Conservation (phyloP, 1,284 basidiomycete species). For the Trametes pubescens region DNA sequence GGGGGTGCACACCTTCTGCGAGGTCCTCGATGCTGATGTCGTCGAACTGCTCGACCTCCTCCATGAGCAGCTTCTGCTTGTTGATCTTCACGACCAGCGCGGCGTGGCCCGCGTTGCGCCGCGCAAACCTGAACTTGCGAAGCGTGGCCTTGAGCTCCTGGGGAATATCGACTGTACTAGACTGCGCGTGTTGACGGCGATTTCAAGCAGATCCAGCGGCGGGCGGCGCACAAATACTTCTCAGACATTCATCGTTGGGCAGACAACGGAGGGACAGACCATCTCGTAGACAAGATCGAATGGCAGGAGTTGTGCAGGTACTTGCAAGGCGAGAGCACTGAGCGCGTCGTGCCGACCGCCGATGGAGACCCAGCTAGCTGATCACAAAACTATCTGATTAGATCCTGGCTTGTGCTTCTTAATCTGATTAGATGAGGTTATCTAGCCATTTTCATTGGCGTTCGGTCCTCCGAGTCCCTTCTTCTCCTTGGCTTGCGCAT, state of each 20-base stretch:
- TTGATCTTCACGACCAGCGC: slow-evolving; percentile 90
- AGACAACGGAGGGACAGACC: slow-evolving; percentile 4
- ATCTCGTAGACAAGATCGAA: neutral
- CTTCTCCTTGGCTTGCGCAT: neutral
- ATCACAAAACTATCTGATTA: slow-evolving; percentile 18
- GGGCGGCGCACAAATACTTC: neutral
- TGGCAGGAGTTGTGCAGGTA: neutral
- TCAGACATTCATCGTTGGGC: neutral
- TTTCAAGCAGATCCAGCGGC: slow-evolving; percentile 40
- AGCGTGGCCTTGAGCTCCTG: slow-evolving; percentile 77
- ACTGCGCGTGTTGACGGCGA: slow-evolving; percentile 48
- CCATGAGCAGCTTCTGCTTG: slow-evolving; percentile 80
- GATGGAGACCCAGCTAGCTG: neutral
- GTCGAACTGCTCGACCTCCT: slow-evolving; percentile 83
- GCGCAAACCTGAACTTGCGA: slow-evolving; percentile 85
- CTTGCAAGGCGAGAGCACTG: neutral
- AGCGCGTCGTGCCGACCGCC: neutral
- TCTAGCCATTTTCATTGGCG: slow-evolving; percentile 24
- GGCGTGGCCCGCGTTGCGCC: slow-evolving; percentile 71
- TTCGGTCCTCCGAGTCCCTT: neutral
- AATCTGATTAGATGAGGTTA: slow-evolving; percentile 30
- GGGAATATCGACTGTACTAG: slow-evolving; percentile 86
- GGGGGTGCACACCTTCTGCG: slow-evolving; percentile 69
- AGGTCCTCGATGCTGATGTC: slow-evolving; percentile 83
- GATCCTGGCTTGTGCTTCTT: neutral